phyloP scores from a whole-genome alignment of 129 eudicot genomes.

The Helianthus annuus region DNA sequence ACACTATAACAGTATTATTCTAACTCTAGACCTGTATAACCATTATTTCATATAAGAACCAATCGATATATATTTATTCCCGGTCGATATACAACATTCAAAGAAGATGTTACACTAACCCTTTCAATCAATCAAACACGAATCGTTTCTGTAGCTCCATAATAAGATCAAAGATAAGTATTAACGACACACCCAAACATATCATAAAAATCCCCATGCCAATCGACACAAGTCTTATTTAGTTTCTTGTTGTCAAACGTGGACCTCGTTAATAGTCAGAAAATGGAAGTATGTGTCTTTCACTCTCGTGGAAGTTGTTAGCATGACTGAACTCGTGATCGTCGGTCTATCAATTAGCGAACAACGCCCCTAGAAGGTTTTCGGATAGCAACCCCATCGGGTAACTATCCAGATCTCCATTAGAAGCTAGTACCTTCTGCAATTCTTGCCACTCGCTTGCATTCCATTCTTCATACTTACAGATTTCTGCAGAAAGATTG shows the following conservation, averaged over 20 bases:
- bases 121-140: constrained; percentile 36
- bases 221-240: not conserved
- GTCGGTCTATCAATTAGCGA: constrained; percentile 3
- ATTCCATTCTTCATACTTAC: constrained; percentile 41
- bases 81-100: not conserved
- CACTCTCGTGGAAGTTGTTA: not conserved
- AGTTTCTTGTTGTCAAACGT: not conserved
- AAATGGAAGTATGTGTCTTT: not conserved
- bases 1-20: too few species aligned
- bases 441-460: constrained; percentile 49
- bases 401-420: constrained; percentile 52
- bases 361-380: not conserved
- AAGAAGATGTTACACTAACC: constrained; percentile 28
- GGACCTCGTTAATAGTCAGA: constrained; percentile 3
- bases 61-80: not conserved
- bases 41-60: not conserved
- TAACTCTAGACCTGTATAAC: too few species aligned
- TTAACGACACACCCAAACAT: not conserved
- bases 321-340: not conserved
- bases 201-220: not conserved
- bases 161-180: not conserved
- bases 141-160: constrained; percentile 20
- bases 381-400: constrained; percentile 44
- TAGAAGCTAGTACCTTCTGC: constrained; percentile 36
- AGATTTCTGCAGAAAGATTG: constrained; percentile 38